phyloP scores from a whole-genome alignment of 192 early-diverging fungal species.

The Cetraspora pellucida region DNA sequence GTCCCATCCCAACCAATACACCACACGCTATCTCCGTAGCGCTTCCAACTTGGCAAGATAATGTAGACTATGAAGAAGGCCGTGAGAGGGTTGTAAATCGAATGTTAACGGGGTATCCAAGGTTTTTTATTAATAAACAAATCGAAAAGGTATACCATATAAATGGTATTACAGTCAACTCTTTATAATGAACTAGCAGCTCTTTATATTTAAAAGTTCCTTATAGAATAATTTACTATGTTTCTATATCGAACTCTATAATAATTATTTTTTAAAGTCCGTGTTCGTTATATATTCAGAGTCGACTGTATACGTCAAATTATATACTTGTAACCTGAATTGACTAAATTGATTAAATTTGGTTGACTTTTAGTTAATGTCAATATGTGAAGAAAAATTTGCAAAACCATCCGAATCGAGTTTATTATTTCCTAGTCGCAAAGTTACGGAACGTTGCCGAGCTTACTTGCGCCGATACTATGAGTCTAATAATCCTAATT shows the following conservation, averaged over 20 bases:
- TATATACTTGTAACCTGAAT: neutral
- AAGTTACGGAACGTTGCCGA: conserved; percentile 67
- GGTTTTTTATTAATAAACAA: conserved; percentile 83
- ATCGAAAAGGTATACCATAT: conserved; percentile 62
- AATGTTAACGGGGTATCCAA: conserved; percentile 88
- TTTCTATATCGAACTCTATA: neutral
- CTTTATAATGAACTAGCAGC: no score
- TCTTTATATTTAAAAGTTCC: conserved; percentile 16
- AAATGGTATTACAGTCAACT: no score
- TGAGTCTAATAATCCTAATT: neutral
- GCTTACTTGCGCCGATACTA: conserved; percentile 62
- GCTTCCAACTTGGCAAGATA: conserved; percentile 87
- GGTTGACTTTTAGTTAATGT: conserved; percentile 36
- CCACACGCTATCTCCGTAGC: conserved; percentile 88
- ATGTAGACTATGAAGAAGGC: conserved; percentile 93
- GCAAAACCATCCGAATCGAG: conserved; percentile 66
- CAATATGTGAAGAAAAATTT: conserved; percentile 61
- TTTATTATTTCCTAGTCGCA: conserved; percentile 75
- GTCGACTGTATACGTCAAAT: neutral
- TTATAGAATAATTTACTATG: neutral
- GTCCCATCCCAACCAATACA: conserved; percentile 73
- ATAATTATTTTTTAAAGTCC: no score
- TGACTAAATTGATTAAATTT: neutral
- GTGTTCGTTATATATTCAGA: no score
- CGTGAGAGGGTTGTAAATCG: conserved; percentile 64